Conservation (phyloP, 495 filamentous ascomycete species). For the Cladorrhinum samala region DNA sequence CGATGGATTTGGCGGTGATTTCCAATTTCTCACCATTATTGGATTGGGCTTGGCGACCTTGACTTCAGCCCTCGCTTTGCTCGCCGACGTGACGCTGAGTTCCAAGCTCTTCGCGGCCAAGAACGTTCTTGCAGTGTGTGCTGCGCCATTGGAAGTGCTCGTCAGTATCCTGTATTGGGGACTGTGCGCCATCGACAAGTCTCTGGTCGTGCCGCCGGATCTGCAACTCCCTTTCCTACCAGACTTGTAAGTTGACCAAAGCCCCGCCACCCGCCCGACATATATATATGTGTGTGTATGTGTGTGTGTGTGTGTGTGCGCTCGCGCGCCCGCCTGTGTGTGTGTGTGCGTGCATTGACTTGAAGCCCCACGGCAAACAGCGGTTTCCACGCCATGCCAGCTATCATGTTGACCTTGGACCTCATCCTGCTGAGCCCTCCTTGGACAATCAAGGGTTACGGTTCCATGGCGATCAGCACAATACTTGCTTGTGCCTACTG, state of each 20-base stretch:
- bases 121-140: conserved; percentile 65
- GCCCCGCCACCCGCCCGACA: not conserved
- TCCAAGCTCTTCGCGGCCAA: conserved; percentile 62
- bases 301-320: too few relatives aligned
- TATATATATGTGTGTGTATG: not conserved
- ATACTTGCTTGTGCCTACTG: conserved; percentile 70
- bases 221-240: conserved; percentile 37
- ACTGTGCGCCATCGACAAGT: conserved; percentile 59
- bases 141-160: conserved; percentile 72
- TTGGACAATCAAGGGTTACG: conserved; percentile 61
- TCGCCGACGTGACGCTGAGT: conserved; percentile 68
- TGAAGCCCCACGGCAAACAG: too few relatives aligned
- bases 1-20: conserved; percentile 73
- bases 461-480: conserved; percentile 56
- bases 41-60: conserved; percentile 62
- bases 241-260: conserved; percentile 56
- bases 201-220: conserved; percentile 43
- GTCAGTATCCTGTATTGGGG: conserved; percentile 86
- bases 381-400: conserved; percentile 72
- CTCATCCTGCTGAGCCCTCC: conserved; percentile 73
- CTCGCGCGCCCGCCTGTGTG: too few relatives aligned
- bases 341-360: too few relatives aligned
- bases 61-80: conserved; percentile 63
- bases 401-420: conserved; percentile 64
- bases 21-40: conserved; percentile 80